phyloP scores from a whole-genome alignment of 306 rosid genomes.

The Cucumis hystrix region DNA sequence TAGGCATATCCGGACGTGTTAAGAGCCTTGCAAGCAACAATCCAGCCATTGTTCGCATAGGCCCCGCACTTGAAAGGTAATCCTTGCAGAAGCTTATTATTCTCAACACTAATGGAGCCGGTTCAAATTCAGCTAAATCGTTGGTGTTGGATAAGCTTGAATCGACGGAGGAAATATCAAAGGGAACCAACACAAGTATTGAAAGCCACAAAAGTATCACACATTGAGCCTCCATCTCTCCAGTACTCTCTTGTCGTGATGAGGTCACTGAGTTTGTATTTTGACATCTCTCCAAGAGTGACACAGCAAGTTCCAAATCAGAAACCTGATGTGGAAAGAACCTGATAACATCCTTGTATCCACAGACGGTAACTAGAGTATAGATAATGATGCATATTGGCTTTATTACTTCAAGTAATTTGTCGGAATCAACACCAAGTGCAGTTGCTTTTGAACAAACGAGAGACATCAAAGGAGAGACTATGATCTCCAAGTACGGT shows the following conservation, averaged over 20 bases:
- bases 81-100: constrained; percentile 75
- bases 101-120: constrained; percentile 67
- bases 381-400: constrained; percentile 72
- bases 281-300: constrained; percentile 72
- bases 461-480: constrained; percentile 69
- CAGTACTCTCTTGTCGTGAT: constrained; percentile 71
- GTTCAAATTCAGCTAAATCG: constrained; percentile 37
- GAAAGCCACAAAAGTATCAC: constrained; percentile 88
- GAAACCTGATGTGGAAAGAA: constrained; percentile 95
- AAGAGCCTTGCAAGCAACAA: constrained; percentile 72
- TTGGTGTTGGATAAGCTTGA: constrained; percentile 50
- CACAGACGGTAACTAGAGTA: constrained; percentile 71
- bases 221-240: constrained; percentile 88
- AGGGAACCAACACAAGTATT: constrained; percentile 85
- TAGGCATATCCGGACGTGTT: constrained; percentile 96
- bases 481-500: constrained; percentile 81
- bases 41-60: constrained; percentile 86
- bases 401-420: constrained; percentile 58
- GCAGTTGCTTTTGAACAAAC: constrained; percentile 57
- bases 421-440: constrained; percentile 41
- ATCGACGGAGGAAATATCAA: constrained; percentile 81
- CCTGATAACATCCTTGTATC: constrained; percentile 75
- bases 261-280: constrained; percentile 39
- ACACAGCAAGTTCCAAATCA: constrained; percentile 87
- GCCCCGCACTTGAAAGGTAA: constrained; percentile 76